Conservation (phyloP, 108 stramenopile species). For the Nannochloropsis salina region DNA sequence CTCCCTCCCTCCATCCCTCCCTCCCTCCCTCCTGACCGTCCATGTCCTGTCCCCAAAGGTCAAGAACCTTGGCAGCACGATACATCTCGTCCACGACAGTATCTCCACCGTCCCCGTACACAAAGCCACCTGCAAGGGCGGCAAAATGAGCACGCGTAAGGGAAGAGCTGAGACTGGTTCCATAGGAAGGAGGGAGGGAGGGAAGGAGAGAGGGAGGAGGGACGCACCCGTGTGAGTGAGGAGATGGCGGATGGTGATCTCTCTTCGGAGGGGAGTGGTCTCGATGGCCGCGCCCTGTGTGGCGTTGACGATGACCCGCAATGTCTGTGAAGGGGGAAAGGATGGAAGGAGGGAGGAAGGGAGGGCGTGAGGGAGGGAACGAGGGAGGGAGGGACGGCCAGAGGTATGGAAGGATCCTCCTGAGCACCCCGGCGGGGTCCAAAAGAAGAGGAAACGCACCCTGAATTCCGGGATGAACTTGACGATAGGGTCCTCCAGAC, state of each 20-base stretch:
- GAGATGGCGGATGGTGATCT: not conserved
- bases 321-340: not conserved
- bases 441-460: not conserved
- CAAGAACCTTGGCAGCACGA: not conserved
- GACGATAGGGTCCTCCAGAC: not conserved
- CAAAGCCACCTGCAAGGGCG: not conserved
- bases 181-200: not conserved
- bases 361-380: not conserved
- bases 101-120: not conserved
- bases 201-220: slow-evolving; percentile 6
- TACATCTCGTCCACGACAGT: not conserved
- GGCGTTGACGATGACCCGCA: not conserved
- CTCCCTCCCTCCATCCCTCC: slow-evolving; percentile 1
- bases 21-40: not conserved
- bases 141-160: not conserved
- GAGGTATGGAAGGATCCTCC: no score
- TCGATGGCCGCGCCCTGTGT: not conserved
- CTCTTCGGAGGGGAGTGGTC: not conserved
- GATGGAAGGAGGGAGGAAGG: not conserved
- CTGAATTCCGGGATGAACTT: not conserved
- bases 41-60: not conserved
- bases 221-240: no score
- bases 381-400: not conserved
- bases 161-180: not conserved
- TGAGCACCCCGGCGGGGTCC: no score